Evolutionary conservation across 2,329 filamentous ascomycete genomes (phyloP).

Genomic region (Rhynchosporium agropyri): DNA sequence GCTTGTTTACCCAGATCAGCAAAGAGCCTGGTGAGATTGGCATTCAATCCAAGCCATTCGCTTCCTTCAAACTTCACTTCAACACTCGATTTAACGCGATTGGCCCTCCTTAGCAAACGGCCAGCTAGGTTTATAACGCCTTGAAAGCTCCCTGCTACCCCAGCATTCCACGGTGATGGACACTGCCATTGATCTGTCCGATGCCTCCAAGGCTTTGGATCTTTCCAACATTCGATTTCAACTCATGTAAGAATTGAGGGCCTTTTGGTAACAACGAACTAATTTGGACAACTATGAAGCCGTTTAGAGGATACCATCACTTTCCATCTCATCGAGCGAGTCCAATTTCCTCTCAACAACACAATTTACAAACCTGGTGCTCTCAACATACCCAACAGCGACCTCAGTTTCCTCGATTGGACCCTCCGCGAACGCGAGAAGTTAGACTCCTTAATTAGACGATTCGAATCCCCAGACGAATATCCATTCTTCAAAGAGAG

Average conservation of each 20-base stretch:
- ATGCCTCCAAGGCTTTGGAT: slow-evolving; percentile 83
- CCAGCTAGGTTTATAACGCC: background rate
- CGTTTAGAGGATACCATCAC: slow-evolving; percentile 97
- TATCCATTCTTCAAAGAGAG: slow-evolving; percentile 93
- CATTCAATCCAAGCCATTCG: too few species aligned
- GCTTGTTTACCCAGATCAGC: slow-evolving; percentile 1
- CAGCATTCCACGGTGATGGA: slow-evolving; percentile 65
- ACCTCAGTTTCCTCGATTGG: slow-evolving; percentile 90
- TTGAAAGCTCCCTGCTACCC: background rate
- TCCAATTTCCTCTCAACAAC: slow-evolving; percentile 92
- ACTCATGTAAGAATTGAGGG: slow-evolving; percentile 67
- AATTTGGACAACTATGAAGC: slow-evolving; percentile 52
- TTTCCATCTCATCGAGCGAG: slow-evolving; percentile 94
- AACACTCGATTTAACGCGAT: background rate
- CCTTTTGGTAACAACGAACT: background rate
- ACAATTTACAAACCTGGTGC: slow-evolving; percentile 83
- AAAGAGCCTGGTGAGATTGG: background rate
- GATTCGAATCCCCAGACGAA: slow-evolving; percentile 95
- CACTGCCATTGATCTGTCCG: slow-evolving; percentile 81
- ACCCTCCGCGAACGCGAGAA: slow-evolving; percentile 87
- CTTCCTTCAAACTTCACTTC: background rate
- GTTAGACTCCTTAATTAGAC: slow-evolving; percentile 88
- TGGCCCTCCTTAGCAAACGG: too few species aligned
- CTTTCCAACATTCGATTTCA: slow-evolving; percentile 91
- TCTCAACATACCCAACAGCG: slow-evolving; percentile 72